A percentile compares a stretch with the other conserved stretches of the same genome.
Conservation (phyloP, 163 green algal species). For the Scenedesmus sp. region DNA sequence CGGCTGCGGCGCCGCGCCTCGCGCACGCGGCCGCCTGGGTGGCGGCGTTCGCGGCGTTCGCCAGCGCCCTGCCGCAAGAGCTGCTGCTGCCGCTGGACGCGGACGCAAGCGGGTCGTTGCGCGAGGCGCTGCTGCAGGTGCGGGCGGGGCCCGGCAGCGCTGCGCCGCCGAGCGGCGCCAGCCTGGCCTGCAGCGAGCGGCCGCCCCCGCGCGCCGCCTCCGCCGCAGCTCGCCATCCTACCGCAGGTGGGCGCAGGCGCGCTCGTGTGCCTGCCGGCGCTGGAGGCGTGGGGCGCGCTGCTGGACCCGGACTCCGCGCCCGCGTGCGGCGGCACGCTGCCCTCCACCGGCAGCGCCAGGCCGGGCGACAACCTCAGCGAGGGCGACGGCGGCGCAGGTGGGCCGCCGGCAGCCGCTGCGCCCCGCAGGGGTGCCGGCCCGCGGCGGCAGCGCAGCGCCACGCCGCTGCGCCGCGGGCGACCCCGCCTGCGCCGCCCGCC, state of each 20-base stretch:
- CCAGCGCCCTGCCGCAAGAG: conserved; percentile 10
- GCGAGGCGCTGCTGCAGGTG: conserved; percentile 38
- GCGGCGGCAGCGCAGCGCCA: no score
- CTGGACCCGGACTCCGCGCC: not conserved
- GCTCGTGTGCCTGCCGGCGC: conserved; percentile 31
- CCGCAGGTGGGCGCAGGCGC: conserved; percentile 17
- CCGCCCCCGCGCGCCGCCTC: no score
- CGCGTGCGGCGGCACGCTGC: no score
- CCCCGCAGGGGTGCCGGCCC: no score
- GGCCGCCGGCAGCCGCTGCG: no score
- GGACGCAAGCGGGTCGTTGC: not conserved
- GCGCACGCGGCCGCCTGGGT: conserved; percentile 14
- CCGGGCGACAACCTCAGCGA: no score
- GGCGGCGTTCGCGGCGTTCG: conserved; percentile 4
- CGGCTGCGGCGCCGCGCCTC: no score
- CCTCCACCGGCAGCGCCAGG: not conserved
- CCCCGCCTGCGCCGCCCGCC: no score
- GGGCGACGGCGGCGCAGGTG: no score
- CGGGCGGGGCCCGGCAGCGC: not conserved
- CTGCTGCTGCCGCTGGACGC: conserved; percentile 3
- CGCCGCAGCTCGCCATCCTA: conserved; percentile 30
- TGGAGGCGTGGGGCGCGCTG: conserved; percentile 23
- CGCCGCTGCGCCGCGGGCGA: no score
- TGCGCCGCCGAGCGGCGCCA: not conserved
- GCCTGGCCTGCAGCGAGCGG: no score